A percentile compares a stretch with the other conserved stretches of the same genome.
phyloP scores from a whole-genome alignment of 2,329 filamentous ascomycete species.

The Exophiala spinifera region DNA sequence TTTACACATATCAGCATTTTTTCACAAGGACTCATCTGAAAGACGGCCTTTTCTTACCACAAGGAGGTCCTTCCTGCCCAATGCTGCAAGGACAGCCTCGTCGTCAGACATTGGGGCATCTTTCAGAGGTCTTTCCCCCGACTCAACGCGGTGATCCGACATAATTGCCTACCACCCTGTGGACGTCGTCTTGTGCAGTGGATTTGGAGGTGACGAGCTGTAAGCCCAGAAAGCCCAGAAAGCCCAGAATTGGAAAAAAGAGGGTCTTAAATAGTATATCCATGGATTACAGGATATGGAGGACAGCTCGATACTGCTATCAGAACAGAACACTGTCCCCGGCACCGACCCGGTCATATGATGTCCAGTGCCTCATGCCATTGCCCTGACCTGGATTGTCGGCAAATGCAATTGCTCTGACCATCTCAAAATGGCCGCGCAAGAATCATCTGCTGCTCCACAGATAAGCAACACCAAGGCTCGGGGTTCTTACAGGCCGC shows the following conservation, averaged over 20 bases:
- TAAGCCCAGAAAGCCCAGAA: neutral
- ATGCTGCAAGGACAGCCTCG: neutral
- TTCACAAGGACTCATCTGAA: neutral
- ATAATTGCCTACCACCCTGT: neutral
- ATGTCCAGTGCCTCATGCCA: neutral
- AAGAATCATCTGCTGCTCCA: neutral
- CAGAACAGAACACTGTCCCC: neutral
- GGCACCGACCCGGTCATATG: neutral
- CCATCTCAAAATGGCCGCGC: too few species aligned
- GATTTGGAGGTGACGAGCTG: neutral
- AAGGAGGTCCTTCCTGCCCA: neutral
- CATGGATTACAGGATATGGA: neutral
- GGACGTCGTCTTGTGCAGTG: neutral
- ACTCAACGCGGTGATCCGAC: neutral
- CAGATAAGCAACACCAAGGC: neutral
- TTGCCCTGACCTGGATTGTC: too few species aligned
- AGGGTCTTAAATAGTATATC: neutral
- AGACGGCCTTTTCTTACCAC: neutral
- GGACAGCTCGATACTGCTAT: neutral
- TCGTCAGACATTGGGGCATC: neutral
- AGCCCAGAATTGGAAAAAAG: neutral
- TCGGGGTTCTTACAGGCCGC: neutral
- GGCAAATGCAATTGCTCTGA: too few species aligned
- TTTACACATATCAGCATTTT: neutral
- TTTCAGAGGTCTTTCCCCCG: neutral